Evolutionary conservation across 1,284 basidiomycete genomes (phyloP).

Genomic region (Schizophyllum amplum): DNA sequence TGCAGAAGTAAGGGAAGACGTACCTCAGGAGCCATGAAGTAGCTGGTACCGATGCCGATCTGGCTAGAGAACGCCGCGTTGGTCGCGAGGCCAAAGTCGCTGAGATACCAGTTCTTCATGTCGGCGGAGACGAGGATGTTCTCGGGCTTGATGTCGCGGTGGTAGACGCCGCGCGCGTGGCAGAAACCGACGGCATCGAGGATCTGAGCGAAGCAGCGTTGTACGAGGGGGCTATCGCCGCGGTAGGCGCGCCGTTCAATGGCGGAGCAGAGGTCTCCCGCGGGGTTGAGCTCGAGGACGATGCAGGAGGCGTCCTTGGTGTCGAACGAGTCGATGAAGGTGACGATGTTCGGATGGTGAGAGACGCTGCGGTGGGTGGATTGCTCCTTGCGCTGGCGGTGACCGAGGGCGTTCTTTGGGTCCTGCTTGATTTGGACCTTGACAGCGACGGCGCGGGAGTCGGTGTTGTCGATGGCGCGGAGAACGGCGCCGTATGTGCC

Average conservation of each 20-base stretch:
- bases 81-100: constrained; percentile 69
- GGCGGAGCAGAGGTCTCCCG: constrained; percentile 24
- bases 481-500: background rate
- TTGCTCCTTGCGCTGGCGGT: background rate
- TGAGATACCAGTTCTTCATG: constrained; percentile 45
- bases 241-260: constrained; percentile 4
- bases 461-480: background rate
- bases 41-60: constrained; percentile 56
- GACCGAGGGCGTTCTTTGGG: background rate
- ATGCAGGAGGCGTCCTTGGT: constrained; percentile 30
- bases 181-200: constrained; percentile 53
- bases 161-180: constrained; percentile 54
- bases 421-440: background rate
- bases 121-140: constrained; percentile 48
- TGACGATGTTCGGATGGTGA: constrained; percentile 53
- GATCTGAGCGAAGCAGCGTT: constrained; percentile 47
- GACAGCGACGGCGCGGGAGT: background rate
- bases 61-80: constrained; percentile 43
- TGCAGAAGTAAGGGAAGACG: constrained; percentile 6
- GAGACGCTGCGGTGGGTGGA: constrained; percentile 31
- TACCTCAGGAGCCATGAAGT: constrained; percentile 51
- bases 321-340: constrained; percentile 57
- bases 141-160: constrained; percentile 69
- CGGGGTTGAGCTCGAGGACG: constrained; percentile 40
- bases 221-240: constrained; percentile 26